A percentile compares a stretch with the other conserved stretches of the same genome.
Conservation (phyloP, 805 yeast species). For the Cyberlindnera japonica region DNA sequence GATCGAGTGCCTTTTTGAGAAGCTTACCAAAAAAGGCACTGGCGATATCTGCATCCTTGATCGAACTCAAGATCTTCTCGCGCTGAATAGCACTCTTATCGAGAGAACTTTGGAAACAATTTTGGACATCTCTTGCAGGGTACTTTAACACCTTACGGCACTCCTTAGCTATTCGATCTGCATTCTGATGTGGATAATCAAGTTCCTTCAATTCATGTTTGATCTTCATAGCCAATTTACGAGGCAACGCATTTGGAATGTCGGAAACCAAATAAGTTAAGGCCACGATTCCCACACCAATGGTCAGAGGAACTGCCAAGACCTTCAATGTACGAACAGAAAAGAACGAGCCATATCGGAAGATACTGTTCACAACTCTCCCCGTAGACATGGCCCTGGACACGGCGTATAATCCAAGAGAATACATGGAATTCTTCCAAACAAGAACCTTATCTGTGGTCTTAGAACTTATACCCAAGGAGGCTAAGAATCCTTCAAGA, state of each 20-base stretch:
- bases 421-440: slow-evolving; percentile 31
- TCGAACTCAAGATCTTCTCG: slow-evolving; percentile 47
- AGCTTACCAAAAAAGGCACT: slow-evolving; percentile 51
- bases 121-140: slow-evolving; percentile 80
- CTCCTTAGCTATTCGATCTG: slow-evolving; percentile 76
- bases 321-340: slow-evolving; percentile 36
- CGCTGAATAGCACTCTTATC: slow-evolving; percentile 59
- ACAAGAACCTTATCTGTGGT: slow-evolving; percentile 22
- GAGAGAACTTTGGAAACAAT: slow-evolving; percentile 59
- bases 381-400: slow-evolving; percentile 34
- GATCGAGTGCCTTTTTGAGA: slow-evolving; percentile 41
- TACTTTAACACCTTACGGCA: slow-evolving; percentile 74
- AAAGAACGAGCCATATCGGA: slow-evolving; percentile 36
- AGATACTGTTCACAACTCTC: slow-evolving; percentile 34
- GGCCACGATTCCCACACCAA: slow-evolving; percentile 50
- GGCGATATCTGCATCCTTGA: slow-evolving; percentile 55
- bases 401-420: slow-evolving; percentile 28
- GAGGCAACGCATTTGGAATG: slow-evolving; percentile 84
- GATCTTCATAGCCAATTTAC: slow-evolving; percentile 74
- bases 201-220: slow-evolving; percentile 54
- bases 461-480: slow-evolving; percentile 26
- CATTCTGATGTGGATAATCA: slow-evolving; percentile 78
- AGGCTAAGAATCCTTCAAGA: slow-evolving; percentile 49
- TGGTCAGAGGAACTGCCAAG: slow-evolving; percentile 50
- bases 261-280: slow-evolving; percentile 67